Conservation (phyloP, 805 yeast genomes). For the Ogataea thermomethanolica region DNA sequence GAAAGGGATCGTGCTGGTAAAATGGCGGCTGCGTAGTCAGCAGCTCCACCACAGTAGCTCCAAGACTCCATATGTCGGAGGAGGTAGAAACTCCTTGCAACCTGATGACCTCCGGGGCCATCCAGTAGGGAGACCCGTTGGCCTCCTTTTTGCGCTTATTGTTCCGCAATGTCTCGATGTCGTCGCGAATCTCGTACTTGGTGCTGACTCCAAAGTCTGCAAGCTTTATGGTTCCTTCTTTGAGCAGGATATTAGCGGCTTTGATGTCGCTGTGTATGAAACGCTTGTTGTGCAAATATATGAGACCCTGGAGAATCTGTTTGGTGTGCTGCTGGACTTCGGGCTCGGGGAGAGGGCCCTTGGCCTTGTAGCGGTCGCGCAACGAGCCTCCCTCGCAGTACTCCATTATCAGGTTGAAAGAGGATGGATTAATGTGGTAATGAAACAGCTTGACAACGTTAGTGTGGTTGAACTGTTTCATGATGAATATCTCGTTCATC, state of each 20-base stretch:
- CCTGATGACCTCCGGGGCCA: conserved; percentile 94
- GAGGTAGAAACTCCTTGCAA: conserved; percentile 84
- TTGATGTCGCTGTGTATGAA: conserved; percentile 76
- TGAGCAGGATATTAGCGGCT: conserved; percentile 67
- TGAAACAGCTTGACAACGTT: conserved; percentile 69
- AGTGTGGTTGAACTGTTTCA: conserved; percentile 61
- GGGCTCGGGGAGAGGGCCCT: conserved; percentile 53
- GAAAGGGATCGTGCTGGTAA: conserved; percentile 68
- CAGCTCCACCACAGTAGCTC: conserved; percentile 90
- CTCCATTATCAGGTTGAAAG: conserved; percentile 61
- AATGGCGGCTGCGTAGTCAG: conserved; percentile 87
- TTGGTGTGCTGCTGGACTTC: conserved; percentile 47
- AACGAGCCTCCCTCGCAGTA: conserved; percentile 65
- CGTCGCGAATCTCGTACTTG: conserved; percentile 64
- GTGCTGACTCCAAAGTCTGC: conserved; percentile 82
- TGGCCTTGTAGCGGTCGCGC: conserved; percentile 47
- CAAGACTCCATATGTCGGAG: conserved; percentile 91
- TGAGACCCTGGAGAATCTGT: conserved; percentile 59
- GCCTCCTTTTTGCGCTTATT: conserved; percentile 41
- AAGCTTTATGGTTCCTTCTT: conserved; percentile 55
- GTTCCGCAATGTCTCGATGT: conserved; percentile 43
- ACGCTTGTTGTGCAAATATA: conserved; percentile 65
- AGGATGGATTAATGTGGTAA: conserved; percentile 50
- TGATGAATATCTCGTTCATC: conserved; percentile 66
- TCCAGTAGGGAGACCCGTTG: conserved; percentile 94